phyloP scores from a whole-genome alignment of 345 rosid species.

The Physaria fendleri region DNA sequence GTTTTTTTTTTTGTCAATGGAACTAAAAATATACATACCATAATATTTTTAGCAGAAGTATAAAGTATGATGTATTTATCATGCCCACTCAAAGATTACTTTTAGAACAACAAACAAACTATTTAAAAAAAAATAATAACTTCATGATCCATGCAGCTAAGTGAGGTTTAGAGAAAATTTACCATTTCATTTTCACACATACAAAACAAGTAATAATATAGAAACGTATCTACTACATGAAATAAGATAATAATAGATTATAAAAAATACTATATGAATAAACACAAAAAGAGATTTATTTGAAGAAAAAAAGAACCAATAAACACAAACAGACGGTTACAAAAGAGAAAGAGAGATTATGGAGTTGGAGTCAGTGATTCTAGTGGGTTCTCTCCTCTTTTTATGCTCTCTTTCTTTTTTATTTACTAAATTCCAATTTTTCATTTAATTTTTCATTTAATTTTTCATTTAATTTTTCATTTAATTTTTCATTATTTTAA shows the following conservation, averaged over 20 bases:
- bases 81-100: constrained; percentile 21
- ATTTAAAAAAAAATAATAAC: not conserved
- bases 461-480: too few species aligned
- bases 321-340: constrained; percentile 74
- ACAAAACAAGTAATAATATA: not conserved
- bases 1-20: too few species aligned
- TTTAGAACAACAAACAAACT: constrained; percentile 2
- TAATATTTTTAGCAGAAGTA: not conserved
- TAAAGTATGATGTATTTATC: not conserved
- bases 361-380: constrained; percentile 74
- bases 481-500: too few species aligned
- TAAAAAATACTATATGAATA: constrained; percentile 23
- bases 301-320: constrained; percentile 52
- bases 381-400: constrained; percentile 65
- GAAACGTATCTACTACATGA: constrained; percentile 1
- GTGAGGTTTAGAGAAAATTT: not conserved
- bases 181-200: constrained; percentile 27
- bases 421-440: constrained; percentile 25
- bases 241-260: not conserved
- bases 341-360: constrained; percentile 36
- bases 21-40: not conserved
- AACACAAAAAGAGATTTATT: constrained; percentile 32
- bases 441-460: constrained; percentile 21
- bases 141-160: constrained; percentile 21
- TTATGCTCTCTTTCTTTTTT: constrained; percentile 27